These are phyloP conservation scores for Arabis alpina DNA, from an alignment of 345 rosid genomes.

Conservation along the genomic window DNA sequence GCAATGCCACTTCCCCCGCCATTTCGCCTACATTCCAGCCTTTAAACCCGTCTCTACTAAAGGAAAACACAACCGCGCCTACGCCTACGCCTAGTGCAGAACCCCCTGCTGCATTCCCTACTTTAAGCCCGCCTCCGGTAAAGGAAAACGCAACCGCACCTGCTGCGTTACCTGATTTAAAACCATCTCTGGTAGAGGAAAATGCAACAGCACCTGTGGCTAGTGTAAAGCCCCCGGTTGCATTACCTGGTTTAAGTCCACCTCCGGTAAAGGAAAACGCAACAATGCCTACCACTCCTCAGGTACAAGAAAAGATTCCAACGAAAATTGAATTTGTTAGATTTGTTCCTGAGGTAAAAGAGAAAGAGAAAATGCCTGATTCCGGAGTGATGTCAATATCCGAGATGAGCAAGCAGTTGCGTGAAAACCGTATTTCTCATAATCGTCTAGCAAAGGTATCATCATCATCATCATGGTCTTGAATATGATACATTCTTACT, in stretches of 20 bases:
- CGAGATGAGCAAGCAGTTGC: constrained; percentile 74
- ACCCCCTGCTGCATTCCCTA: not conserved
- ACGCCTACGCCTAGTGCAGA: constrained; percentile 1
- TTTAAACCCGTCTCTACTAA: constrained; percentile 3
- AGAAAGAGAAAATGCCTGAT: constrained; percentile 40
- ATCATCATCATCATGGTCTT: constrained; percentile 17
- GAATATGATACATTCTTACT: not conserved
- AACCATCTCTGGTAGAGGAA: not conserved
- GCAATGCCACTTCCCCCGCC: constrained; percentile 39
- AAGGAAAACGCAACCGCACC: constrained; percentile 23
- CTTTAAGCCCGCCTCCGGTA: not conserved
- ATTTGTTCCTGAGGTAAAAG: constrained; percentile 41
- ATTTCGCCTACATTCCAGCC: constrained; percentile 30
- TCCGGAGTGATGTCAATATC: constrained; percentile 60
- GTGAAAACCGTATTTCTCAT: constrained; percentile 54
- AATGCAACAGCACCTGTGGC: constrained; percentile 21
- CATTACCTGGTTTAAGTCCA: constrained; percentile 17
- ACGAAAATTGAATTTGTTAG: constrained; percentile 19
- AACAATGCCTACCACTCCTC: constrained; percentile 26
- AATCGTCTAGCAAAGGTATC: constrained; percentile 51
- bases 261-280: constrained; percentile 36
- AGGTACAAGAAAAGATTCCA: constrained; percentile 21
- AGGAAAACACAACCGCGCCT: constrained; percentile 15
- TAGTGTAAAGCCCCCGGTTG: constrained; percentile 8
- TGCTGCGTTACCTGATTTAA: constrained; percentile 18